Percentiles rank a stretch among this genome's conserved stretches.
These are phyloP conservation scores for Pseudopediastrum boryanum DNA, from an alignment of 139 green algal species.

Conservation along the genomic window DNA sequence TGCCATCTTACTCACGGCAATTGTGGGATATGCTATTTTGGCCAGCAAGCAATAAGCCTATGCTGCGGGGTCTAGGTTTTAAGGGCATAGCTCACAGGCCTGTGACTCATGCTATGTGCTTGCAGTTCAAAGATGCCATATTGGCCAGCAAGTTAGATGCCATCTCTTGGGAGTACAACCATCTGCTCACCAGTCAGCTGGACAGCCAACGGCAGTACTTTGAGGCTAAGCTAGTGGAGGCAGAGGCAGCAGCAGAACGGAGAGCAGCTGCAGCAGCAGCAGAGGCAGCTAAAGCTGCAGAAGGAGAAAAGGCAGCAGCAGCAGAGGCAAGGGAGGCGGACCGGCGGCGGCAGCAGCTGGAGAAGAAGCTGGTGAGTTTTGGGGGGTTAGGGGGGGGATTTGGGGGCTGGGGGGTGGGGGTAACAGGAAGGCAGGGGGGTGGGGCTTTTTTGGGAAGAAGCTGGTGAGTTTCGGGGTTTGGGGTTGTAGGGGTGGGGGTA, in stretches of 20 bases:
- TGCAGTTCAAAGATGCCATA: conserved; percentile 81
- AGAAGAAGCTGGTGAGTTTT: conserved; percentile 62
- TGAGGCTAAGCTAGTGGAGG: conserved; percentile 60
- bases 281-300: conserved; percentile 18
- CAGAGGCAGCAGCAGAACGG: conserved; percentile 16
- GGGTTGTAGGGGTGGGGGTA: too few relatives aligned
- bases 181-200: conserved; percentile 90
- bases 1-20: too few relatives aligned
- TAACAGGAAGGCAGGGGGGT: too few relatives aligned
- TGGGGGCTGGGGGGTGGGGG: too few relatives aligned
- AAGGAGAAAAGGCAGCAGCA: neutral
- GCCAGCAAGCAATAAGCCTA: too few relatives aligned
- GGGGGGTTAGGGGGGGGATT: too few relatives aligned
- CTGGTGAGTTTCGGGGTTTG: too few relatives aligned
- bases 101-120: too few relatives aligned
- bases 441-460: too few relatives aligned
- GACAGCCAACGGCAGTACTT: conserved; percentile 90
- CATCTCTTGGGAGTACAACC: conserved; percentile 88
- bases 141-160: conserved; percentile 79
- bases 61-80: too few relatives aligned
- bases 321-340: conserved; percentile 47
- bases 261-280: conserved; percentile 35
- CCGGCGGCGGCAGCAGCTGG: conserved; percentile 46
- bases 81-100: too few relatives aligned
- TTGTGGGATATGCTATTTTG: too few relatives aligned